Evolutionary conservation across 208 protist genomes (phyloP), one percentile per base, ranked within the genome.

Genomic region (Porcisia deanei): DNA sequence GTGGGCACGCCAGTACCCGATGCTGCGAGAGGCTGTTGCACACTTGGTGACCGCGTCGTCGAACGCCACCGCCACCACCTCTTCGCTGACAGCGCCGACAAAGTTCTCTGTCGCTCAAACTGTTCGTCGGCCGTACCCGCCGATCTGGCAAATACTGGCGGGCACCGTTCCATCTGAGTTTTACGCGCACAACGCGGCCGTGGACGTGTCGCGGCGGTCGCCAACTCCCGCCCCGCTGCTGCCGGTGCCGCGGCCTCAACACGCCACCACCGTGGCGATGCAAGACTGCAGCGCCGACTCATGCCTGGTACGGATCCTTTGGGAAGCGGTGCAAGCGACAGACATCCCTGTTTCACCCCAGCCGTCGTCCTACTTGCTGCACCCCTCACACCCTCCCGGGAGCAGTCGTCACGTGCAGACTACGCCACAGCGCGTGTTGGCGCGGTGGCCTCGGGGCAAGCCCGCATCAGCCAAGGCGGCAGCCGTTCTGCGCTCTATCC

Each of bases 381-480:
- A 6, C 9, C 37, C 57, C 25, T 25, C 14, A 25, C 57, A 61
- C 12, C 57, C 34, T 12, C 22, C 5, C 20, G 45, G 43, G 71
- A 73, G 37, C 41, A 73, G 1, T 3, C 14, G 47, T 30, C 30
- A 39, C 47, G 22, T 41, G 3, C 43, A 47, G 39, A 20, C n/a
- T 54, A 30, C 6, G 20, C 70, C 59, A 47, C 85, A 91, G 64
- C 83, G 82, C 1, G 86, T 93, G 18, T 64, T 91, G 39, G 89
- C 86, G 5, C 79, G 83, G 53, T 93, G 86, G 86, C 86, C 89
- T 18, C 75, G 82, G 20, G 83, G 75, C 14, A 81, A 73, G 75
- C 6, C 43, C 9, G 58, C 53, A 47, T 81, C 71, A n/a, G 49
- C 83, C 22, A 84, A 79, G 57, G 58, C 79, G 34, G 70, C 34